Conservation (phyloP, 1,284 basidiomycete species). For the Schizopora paradoxa region DNA sequence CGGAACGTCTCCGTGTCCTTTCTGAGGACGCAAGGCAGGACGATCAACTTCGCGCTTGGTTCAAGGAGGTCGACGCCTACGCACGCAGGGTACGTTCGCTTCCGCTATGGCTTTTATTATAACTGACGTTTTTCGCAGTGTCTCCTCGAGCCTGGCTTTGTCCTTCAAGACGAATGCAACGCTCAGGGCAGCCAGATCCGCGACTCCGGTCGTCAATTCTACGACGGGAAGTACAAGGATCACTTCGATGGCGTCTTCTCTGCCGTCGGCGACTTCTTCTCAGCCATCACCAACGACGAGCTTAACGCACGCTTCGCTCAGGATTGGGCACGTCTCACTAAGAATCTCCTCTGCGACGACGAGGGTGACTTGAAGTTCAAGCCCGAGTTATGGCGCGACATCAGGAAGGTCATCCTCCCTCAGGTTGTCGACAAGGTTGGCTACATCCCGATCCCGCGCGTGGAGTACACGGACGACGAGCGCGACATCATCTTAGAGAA, state of each 20-base stretch:
- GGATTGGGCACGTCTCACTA: slow-evolving; percentile 79
- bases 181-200: slow-evolving; percentile 55
- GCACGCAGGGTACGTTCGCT: slow-evolving; percentile 25
- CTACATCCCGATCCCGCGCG: slow-evolving; percentile 49
- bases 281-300: slow-evolving; percentile 80
- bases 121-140: slow-evolving; percentile 38
- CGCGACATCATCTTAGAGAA: slow-evolving; percentile 55
- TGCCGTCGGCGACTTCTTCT: slow-evolving; percentile 71
- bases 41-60: slow-evolving; percentile 48
- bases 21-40: slow-evolving; percentile 51
- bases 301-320: slow-evolving; percentile 78
- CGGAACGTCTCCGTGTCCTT: slow-evolving; percentile 45
- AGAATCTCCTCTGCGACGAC: slow-evolving; percentile 70
- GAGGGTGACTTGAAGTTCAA: slow-evolving; percentile 91
- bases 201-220: slow-evolving; percentile 74
- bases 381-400: slow-evolving; percentile 80
- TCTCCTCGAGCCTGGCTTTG: slow-evolving; percentile 83
- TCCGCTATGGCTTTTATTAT: background rate
- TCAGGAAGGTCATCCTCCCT: slow-evolving; percentile 49
- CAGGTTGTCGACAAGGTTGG: slow-evolving; percentile 39
- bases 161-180: slow-evolving; percentile 76
- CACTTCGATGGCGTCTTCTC: slow-evolving; percentile 84
- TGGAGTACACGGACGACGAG: slow-evolving; percentile 44
- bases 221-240: slow-evolving; percentile 76
- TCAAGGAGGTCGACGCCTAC: slow-evolving; percentile 39